Percentiles rank a stretch among this genome's conserved stretches.
Conservation (phyloP, 2,329 filamentous ascomycete species). For the Hyphodiscus sp. region DNA sequence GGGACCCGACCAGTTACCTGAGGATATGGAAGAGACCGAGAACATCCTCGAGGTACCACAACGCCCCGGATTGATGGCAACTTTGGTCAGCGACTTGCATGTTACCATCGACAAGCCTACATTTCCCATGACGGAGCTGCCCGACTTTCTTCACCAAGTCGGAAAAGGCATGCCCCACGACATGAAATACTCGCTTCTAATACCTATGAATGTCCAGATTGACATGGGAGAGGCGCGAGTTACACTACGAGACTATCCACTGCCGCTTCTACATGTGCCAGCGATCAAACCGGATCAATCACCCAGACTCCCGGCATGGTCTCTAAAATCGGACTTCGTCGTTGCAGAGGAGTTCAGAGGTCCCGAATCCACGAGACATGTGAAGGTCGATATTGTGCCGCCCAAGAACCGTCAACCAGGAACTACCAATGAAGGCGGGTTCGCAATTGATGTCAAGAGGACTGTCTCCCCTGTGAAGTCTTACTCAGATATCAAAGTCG, state of each 20-base stretch:
- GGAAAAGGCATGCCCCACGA: constrained; percentile 96
- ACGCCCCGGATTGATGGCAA: constrained; percentile 74
- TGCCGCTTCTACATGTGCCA: constrained; percentile 87
- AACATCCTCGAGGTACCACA: constrained; percentile 79
- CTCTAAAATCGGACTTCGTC: constrained; percentile 84
- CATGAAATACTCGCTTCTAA: constrained; percentile 81
- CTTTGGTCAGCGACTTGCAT: constrained; percentile 77
- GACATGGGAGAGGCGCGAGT: constrained; percentile 85
- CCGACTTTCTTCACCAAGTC: constrained; percentile 77
- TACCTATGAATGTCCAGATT: constrained; percentile 85
- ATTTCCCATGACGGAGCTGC: constrained; percentile 75
- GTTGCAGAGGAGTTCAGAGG: constrained; percentile 90
- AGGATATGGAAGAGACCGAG: constrained; percentile 77
- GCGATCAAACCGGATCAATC: constrained; percentile 74
- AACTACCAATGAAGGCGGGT: constrained; percentile 53
- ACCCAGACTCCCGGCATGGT: constrained; percentile 71
- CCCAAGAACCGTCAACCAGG: constrained; percentile 50
- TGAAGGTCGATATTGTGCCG: constrained; percentile 79
- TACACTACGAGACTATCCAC: constrained; percentile 85
- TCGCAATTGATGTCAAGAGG: constrained; percentile 78
- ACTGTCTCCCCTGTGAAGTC: constrained; percentile 95
- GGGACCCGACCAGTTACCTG: constrained; percentile 72
- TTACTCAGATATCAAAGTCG: constrained; percentile 84
- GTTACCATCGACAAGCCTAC: constrained; percentile 86
- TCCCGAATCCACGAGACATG: constrained; percentile 69